phyloP scores from a whole-genome alignment of 257 asterid genomes.

The Nicotiana undulata region DNA sequence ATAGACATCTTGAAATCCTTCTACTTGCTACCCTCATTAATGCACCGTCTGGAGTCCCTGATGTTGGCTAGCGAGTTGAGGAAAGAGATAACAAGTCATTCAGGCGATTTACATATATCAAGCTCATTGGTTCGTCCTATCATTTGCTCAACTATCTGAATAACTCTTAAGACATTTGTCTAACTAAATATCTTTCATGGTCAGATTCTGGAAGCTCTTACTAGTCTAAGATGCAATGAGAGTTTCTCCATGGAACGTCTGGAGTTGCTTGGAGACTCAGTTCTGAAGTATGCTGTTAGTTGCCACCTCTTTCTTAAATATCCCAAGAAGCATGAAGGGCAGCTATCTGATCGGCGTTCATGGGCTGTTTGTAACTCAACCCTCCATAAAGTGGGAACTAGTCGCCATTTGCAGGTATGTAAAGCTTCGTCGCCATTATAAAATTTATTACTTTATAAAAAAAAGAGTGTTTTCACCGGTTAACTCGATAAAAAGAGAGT shows the following conservation, averaged over 20 bases:
- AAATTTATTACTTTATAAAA: too few relatives aligned
- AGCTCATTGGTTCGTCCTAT: conserved; percentile 60
- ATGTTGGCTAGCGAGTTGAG: conserved; percentile 93
- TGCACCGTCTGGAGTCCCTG: conserved; percentile 82
- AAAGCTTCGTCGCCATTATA: neutral
- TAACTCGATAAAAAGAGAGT: too few relatives aligned
- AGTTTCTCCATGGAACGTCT: conserved; percentile 92
- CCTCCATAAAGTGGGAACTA: conserved; percentile 63
- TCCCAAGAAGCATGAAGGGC: conserved; percentile 68
- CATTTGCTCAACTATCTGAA: neutral
- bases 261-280: conserved; percentile 92
- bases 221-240: conserved; percentile 73
- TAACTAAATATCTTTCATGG: conserved; percentile 12
- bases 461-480: too few relatives aligned
- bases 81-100: conserved; percentile 46
- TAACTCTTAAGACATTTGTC: neutral
- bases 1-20: conserved; percentile 56
- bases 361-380: conserved; percentile 52
- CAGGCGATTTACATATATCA: conserved; percentile 38
- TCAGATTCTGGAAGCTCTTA: conserved; percentile 88
- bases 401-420: conserved; percentile 67
- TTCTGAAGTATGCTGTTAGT: conserved; percentile 68
- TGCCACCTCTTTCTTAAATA: conserved; percentile 77
- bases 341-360: conserved; percentile 45
- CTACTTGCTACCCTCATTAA: conserved; percentile 88